Percentiles rank a stretch among this genome's conserved stretches.
phyloP scores from a whole-genome alignment of 305 asterid species.

The Fraxinus nigra region DNA sequence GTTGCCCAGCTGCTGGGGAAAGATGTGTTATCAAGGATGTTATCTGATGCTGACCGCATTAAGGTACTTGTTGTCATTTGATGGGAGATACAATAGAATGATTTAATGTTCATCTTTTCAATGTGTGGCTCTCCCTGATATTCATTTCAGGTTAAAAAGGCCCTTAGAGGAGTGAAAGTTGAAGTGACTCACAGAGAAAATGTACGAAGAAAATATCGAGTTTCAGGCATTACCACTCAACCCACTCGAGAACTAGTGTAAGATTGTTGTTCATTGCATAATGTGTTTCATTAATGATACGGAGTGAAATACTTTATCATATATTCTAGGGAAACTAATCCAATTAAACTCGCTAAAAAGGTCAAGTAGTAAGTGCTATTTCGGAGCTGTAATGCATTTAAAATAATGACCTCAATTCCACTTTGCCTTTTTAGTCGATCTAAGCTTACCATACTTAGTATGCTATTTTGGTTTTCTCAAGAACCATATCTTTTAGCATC shows the following conservation, averaged over 20 bases:
- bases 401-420: neutral
- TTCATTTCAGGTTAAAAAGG: conserved; percentile 78
- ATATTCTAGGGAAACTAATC: neutral
- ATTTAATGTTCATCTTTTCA: conserved; percentile 1
- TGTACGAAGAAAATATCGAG: conserved; percentile 90
- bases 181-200: conserved; percentile 97
- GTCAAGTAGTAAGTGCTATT: neutral
- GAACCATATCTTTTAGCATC: neutral
- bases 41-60: conserved; percentile 88
- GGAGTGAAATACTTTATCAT: neutral
- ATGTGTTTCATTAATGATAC: neutral
- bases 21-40: conserved; percentile 78
- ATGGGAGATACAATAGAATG: neutral
- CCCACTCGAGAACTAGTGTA: conserved; percentile 96
- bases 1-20: conserved; percentile 85
- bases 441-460: neutral
- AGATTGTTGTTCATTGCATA: conserved; percentile 25
- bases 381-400: neutral
- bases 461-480: neutral
- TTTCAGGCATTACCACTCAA: conserved; percentile 88
- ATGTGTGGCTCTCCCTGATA: neutral
- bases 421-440: neutral
- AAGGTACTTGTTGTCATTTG: conserved; percentile 43
- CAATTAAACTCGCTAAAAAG: neutral
- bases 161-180: conserved; percentile 94